Percentiles rank a stretch among this genome's conserved stretches.
Conservation (phyloP, 495 filamentous ascomycete species). For the Cryomyces minteri region DNA sequence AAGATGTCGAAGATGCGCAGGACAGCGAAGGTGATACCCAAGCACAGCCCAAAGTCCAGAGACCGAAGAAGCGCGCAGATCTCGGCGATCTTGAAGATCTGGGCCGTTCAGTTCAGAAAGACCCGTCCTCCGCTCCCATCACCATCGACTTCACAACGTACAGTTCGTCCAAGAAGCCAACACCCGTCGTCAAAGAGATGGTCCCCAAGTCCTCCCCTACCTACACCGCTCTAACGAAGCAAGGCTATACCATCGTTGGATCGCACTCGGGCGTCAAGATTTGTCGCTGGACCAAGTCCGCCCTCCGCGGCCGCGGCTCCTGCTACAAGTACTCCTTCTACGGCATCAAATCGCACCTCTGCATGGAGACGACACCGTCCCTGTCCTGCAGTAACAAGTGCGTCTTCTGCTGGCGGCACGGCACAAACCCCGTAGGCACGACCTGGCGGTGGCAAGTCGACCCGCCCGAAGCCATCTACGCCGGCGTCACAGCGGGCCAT, state of each 20-base stretch:
- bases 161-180: constrained; percentile 15
- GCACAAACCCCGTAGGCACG: constrained; percentile 90
- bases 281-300: constrained; percentile 95
- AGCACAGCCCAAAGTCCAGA: constrained; percentile 19
- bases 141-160: constrained; percentile 77
- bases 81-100: constrained; percentile 64
- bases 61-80: constrained; percentile 24
- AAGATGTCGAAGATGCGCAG: constrained; percentile 36
- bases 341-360: constrained; percentile 84
- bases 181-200: constrained; percentile 53
- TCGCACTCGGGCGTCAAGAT: constrained; percentile 95
- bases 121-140: constrained; percentile 27
- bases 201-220: constrained; percentile 81
- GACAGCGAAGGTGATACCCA: constrained; percentile 39
- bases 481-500: constrained; percentile 76
- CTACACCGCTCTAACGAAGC: constrained; percentile 73
- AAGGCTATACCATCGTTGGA: constrained; percentile 88
- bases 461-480: constrained; percentile 70
- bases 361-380: constrained; percentile 94
- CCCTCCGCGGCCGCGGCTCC: constrained; percentile 81
- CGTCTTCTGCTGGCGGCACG: constrained; percentile 97
- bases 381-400: constrained; percentile 96
- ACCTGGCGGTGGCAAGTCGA: constrained; percentile 95
- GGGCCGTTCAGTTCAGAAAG: constrained; percentile 33
- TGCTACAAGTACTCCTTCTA: constrained; percentile 98